A percentile compares a stretch with the other conserved stretches of the same genome.
Evolutionary conservation across 2,329 filamentous ascomycete genomes (phyloP).

Genomic region (Cladosporium sp.): DNA sequence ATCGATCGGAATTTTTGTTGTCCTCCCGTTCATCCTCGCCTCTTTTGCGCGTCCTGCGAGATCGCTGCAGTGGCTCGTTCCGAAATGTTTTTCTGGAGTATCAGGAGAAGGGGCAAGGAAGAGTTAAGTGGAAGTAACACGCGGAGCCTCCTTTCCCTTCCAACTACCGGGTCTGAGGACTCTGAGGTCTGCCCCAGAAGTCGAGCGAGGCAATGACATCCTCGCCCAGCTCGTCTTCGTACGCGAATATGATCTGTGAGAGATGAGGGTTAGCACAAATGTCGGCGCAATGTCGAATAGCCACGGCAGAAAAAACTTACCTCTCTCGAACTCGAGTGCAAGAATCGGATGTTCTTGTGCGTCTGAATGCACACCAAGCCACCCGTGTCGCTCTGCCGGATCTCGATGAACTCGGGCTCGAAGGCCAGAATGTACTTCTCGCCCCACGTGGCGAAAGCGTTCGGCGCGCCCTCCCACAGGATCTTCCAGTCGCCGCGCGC

Average conservation of each 20-base stretch:
- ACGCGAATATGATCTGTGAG: conserved; percentile 86
- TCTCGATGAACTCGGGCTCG: conserved; percentile 95
- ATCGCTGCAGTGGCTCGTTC: neutral
- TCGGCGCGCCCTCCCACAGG: conserved; percentile 92
- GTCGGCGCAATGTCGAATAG: too few species aligned
- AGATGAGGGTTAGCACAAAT: conserved; percentile 17
- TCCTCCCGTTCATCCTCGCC: neutral
- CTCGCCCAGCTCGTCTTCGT: conserved; percentile 91
- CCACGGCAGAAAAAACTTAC: conserved; percentile 60
- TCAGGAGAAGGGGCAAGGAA: neutral
- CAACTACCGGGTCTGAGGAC: conserved; percentile 5
- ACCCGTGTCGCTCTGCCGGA: conserved; percentile 90
- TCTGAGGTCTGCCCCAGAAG: conserved; percentile 65
- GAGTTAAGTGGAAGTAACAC: too few species aligned
- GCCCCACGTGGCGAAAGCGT: conserved; percentile 89
- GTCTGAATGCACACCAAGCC: conserved; percentile 91
- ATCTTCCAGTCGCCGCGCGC: conserved; percentile 95
- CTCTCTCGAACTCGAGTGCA: conserved; percentile 96
- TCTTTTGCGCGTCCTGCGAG: too few species aligned
- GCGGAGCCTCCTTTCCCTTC: too few species aligned
- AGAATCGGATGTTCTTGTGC: conserved; percentile 93
- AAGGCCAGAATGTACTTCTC: conserved; percentile 92
- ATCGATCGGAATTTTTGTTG: neutral
- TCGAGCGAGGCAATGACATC: conserved; percentile 93
- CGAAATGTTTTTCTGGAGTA: neutral